These are phyloP conservation scores for Hypericum perforatum DNA, from an alignment of 345 rosid species.

Conservation along the genomic window DNA sequence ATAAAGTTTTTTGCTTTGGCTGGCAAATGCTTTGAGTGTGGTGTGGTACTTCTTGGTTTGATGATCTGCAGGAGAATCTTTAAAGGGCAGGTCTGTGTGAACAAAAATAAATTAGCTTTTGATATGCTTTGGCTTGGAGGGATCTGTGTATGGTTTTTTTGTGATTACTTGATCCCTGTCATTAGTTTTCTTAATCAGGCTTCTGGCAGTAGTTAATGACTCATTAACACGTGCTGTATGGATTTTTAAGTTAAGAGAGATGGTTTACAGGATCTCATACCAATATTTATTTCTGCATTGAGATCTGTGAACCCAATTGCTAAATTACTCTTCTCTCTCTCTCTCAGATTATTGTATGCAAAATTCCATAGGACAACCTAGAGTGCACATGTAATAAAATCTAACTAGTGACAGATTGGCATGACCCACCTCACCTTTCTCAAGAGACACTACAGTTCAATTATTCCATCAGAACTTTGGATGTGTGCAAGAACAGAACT, in stretches of 20 bases:
- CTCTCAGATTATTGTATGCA: too few relatives aligned
- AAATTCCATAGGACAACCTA: too few relatives aligned
- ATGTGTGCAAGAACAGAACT: too few relatives aligned
- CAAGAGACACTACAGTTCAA: too few relatives aligned
- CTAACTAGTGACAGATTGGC: too few relatives aligned
- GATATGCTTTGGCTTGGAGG: constrained; percentile 18
- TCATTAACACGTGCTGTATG: constrained; percentile 12
- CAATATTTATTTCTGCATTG: too few relatives aligned
- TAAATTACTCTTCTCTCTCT: too few relatives aligned
- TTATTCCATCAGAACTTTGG: too few relatives aligned
- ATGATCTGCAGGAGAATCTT: constrained; percentile 5
- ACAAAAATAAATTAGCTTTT: not conserved
- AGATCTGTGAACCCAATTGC: too few relatives aligned
- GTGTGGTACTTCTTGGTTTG: constrained; percentile 5
- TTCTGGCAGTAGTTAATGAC: constrained; percentile 14
- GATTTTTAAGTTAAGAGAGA: not conserved
- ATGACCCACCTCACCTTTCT: too few relatives aligned
- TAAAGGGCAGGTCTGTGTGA: not conserved
- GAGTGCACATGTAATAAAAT: too few relatives aligned
- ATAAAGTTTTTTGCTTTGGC: not conserved
- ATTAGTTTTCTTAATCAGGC: constrained; percentile 11
- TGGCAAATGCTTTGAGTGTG: not conserved
- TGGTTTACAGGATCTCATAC: too few relatives aligned
- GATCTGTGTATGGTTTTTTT: constrained; percentile 8
- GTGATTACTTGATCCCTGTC: constrained; percentile 12